phyloP scores from a whole-genome alignment of 176 grass and related monocot species.

The Musa beccarii region DNA sequence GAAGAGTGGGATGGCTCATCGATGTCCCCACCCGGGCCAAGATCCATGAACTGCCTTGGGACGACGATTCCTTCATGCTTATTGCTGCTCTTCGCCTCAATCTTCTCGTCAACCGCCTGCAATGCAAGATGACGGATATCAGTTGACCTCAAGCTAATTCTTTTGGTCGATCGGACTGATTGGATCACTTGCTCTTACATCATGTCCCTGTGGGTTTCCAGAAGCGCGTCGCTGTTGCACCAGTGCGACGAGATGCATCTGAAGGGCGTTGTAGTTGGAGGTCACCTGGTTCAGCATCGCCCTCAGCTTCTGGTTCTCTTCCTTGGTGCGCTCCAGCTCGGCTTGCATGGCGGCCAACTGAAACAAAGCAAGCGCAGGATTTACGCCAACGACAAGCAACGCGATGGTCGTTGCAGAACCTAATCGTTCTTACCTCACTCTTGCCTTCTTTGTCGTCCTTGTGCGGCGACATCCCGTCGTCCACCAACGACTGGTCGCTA shows the following conservation, averaged over 20 bases:
- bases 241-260: constrained; percentile 61
- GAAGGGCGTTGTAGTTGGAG: constrained; percentile 58
- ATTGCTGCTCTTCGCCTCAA: background rate
- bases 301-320: constrained; percentile 79
- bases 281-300: constrained; percentile 67
- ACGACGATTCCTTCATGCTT: constrained; percentile 16
- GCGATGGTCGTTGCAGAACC: background rate
- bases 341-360: constrained; percentile 53
- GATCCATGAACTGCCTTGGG: constrained; percentile 27
- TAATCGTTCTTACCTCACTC: constrained; percentile 31
- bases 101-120: background rate
- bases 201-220: constrained; percentile 4
- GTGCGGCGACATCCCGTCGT: constrained; percentile 38
- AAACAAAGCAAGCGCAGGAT: background rate
- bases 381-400: too few relatives aligned
- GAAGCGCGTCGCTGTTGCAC: constrained; percentile 33
- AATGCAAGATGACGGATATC: too few relatives aligned
- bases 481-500: constrained; percentile 64
- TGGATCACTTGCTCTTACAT: too few relatives aligned
- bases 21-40: background rate
- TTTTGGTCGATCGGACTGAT: too few relatives aligned
- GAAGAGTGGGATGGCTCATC: constrained; percentile 69
- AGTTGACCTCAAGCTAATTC: too few relatives aligned
- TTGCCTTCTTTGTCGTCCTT: constrained; percentile 30
- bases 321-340: constrained; percentile 59